These are phyloP conservation scores for Suillus spraguei DNA, from an alignment of 768 basidiomycete genomes.

Conservation along the genomic window DNA sequence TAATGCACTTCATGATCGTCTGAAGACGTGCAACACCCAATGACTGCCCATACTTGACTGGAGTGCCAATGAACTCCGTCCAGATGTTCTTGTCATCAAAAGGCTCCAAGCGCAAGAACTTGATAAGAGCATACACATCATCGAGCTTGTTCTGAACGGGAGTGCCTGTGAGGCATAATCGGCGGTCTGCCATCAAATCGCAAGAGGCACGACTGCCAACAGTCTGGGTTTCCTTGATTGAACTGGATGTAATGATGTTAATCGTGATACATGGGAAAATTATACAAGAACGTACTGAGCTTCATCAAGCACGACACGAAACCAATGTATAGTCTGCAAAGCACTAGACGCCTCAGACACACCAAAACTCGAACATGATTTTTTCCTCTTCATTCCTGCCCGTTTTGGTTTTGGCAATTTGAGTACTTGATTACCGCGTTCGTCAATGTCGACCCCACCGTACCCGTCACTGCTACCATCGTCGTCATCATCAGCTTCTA, in stretches of 20 bases:
- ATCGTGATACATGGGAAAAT: neutral
- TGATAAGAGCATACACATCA: slow-evolving; percentile 96
- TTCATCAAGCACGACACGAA: slow-evolving; percentile 90
- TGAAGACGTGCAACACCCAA: slow-evolving; percentile 93
- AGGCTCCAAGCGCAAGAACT: slow-evolving; percentile 89
- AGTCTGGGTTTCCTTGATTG: slow-evolving; percentile 94
- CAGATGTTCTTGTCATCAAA: slow-evolving; percentile 93
- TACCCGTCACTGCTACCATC: slow-evolving; percentile 65
- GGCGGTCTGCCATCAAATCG: slow-evolving; percentile 90
- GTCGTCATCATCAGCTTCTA: slow-evolving; percentile 68
- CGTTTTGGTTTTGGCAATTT: slow-evolving; percentile 69
- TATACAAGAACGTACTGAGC: slow-evolving; percentile 75
- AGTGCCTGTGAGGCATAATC: slow-evolving; percentile 95
- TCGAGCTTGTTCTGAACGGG: slow-evolving; percentile 99
- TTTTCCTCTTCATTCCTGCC: slow-evolving; percentile 67
- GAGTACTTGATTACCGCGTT: slow-evolving; percentile 61
- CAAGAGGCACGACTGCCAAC: slow-evolving; percentile 95
- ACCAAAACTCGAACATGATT: slow-evolving; percentile 46
- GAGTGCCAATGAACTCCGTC: slow-evolving; percentile 91
- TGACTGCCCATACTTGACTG: slow-evolving; percentile 89
- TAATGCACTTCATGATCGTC: slow-evolving; percentile 96
- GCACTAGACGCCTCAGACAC: slow-evolving; percentile 66
- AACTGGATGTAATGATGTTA: slow-evolving; percentile 49
- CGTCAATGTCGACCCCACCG: slow-evolving; percentile 66
- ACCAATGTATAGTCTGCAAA: slow-evolving; percentile 95